Percentiles rank a stretch among this genome's conserved stretches.
phyloP scores from a whole-genome alignment of 1,284 basidiomycete species.

The Athelia sp. region DNA sequence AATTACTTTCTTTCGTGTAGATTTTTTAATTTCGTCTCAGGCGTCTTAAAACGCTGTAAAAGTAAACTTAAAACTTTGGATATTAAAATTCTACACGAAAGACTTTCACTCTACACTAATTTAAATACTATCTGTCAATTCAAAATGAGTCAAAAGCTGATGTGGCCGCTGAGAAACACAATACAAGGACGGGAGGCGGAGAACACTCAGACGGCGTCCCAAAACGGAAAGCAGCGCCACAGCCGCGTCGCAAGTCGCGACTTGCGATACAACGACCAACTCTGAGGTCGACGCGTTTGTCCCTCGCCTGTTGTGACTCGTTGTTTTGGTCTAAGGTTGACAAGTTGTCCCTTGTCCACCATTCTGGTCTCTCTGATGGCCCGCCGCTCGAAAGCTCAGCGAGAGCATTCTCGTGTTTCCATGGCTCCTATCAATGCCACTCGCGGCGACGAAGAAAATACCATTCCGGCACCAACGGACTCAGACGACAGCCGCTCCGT shows the following conservation, averaged over 20 bases:
- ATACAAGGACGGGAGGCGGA: neutral
- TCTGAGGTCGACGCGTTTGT: too few relatives aligned
- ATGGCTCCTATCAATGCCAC: neutral
- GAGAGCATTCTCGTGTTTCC: neutral
- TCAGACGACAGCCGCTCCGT: neutral
- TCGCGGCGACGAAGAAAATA: neutral
- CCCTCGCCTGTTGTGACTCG: neutral
- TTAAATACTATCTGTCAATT: neutral
- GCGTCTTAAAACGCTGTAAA: neutral
- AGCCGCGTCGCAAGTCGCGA: too few relatives aligned
- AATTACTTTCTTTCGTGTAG: neutral
- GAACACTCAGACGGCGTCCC: neutral
- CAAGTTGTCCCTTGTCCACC: too few relatives aligned
- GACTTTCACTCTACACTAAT: neutral
- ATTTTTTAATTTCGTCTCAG: neutral
- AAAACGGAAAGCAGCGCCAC: neutral
- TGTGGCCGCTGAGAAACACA: neutral
- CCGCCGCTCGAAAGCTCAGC: neutral
- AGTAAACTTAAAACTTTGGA: neutral
- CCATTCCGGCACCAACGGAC: neutral
- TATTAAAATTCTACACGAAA: neutral
- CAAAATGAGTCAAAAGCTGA: neutral
- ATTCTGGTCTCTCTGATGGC: too few relatives aligned
- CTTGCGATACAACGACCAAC: too few relatives aligned
- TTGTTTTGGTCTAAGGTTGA: neutral